These are phyloP conservation scores for Capsicum pubescens DNA, from an alignment of 257 asterid species.

Conservation along the genomic window DNA sequence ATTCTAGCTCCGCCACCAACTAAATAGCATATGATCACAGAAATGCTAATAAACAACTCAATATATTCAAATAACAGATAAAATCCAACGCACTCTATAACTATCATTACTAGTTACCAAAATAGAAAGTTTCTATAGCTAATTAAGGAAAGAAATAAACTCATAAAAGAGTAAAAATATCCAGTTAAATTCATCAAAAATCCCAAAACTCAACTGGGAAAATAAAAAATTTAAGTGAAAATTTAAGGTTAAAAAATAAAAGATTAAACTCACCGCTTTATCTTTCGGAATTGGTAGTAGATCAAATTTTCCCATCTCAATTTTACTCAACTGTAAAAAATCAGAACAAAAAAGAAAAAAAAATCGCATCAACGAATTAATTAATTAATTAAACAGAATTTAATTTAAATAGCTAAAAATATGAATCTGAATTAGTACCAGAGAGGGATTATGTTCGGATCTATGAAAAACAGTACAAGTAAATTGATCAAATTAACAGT, in stretches of 20 bases:
- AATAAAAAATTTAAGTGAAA: neutral
- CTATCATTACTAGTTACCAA: neutral
- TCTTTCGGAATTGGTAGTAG: conserved; percentile 89
- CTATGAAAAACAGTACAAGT: conserved; percentile 18
- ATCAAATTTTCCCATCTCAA: conserved; percentile 84
- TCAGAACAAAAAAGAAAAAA: neutral
- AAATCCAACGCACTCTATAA: neutral
- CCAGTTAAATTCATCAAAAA: conserved; percentile 22
- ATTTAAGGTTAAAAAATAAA: neutral
- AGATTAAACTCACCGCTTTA: conserved; percentile 64
- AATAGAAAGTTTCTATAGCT: neutral
- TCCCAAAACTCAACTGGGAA: conserved; percentile 5
- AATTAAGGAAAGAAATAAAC: neutral
- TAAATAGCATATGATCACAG: neutral
- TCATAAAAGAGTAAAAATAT: conserved; percentile 19
- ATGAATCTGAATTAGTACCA: neutral
- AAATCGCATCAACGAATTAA: neutral
- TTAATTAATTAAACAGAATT: neutral
- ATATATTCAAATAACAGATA: neutral
- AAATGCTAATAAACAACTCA: neutral
- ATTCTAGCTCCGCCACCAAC: no score
- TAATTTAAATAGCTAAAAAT: neutral
- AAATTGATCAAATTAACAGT: neutral
- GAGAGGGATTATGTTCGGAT: conserved; percentile 11
- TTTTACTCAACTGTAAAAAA: conserved; percentile 46